Evolutionary conservation across 495 filamentous ascomycete species (phyloP).

Genomic region (Tricharina praecox): DNA sequence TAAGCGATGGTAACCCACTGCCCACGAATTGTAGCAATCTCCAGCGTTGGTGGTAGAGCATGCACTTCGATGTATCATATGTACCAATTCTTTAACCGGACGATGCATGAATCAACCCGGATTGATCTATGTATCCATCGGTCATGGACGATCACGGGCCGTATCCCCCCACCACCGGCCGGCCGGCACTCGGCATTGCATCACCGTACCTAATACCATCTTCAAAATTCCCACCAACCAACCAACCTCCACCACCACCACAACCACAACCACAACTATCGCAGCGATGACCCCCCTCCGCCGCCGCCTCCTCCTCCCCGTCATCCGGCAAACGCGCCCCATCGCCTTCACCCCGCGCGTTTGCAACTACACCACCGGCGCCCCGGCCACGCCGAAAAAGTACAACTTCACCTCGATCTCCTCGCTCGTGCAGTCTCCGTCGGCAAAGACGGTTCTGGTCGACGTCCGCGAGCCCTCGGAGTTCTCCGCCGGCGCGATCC

Average conservation of each 20-base stretch:
- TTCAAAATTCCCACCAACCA: too few species aligned
- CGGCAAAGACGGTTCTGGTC: slow-evolving; percentile 28
- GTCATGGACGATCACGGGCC: too few species aligned
- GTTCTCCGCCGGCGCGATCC: slow-evolving; percentile 58
- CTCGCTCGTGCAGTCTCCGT: slow-evolving; percentile 19
- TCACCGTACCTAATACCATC: background rate
- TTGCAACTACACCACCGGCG: background rate
- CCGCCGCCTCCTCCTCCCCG: background rate
- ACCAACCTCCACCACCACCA: too few species aligned
- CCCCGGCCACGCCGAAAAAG: background rate
- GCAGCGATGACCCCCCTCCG: background rate
- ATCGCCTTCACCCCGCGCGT: background rate
- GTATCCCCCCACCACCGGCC: too few species aligned
- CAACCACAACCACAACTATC: background rate
- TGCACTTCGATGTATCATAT: too few species aligned
- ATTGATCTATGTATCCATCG: too few species aligned
- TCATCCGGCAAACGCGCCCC: background rate
- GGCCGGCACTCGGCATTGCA: background rate
- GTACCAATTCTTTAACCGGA: too few species aligned
- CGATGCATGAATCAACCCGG: too few species aligned
- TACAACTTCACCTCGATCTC: slow-evolving; percentile 18
- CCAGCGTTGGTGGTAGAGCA: too few species aligned
- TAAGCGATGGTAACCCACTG: too few species aligned
- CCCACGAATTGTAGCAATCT: too few species aligned
- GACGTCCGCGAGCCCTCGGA: slow-evolving; percentile 83